Percentiles rank a stretch among this genome's conserved stretches.
Evolutionary conservation across 2,329 filamentous ascomycete genomes (phyloP).

Genomic region (Fonsecaea pugnacius): DNA sequence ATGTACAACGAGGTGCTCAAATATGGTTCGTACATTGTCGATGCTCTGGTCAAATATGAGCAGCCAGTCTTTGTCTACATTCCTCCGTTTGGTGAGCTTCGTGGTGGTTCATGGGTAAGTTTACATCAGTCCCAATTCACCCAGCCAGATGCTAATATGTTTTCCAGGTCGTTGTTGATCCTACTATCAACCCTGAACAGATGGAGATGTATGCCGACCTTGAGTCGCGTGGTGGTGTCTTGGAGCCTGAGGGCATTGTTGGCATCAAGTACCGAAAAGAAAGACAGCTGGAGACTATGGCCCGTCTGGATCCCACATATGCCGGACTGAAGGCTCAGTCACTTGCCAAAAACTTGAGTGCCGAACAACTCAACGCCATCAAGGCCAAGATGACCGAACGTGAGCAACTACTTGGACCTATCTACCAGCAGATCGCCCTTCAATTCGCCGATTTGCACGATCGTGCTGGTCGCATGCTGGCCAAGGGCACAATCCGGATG

Average conservation of each 20-base stretch:
- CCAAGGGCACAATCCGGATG: slow-evolving; percentile 90
- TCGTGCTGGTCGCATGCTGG: slow-evolving; percentile 95
- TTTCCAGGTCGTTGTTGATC: slow-evolving; percentile 83
- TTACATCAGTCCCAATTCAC: slow-evolving; percentile 16
- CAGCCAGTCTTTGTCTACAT: slow-evolving; percentile 99
- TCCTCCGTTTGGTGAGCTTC: slow-evolving; percentile 91
- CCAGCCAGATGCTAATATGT: slow-evolving; percentile 41
- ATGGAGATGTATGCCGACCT: slow-evolving; percentile 99
- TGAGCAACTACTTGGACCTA: slow-evolving; percentile 85
- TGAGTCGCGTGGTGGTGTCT: slow-evolving; percentile 91
- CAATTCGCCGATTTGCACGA: slow-evolving; percentile 98
- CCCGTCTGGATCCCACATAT: slow-evolving; percentile 84
- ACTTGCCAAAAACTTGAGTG: slow-evolving; percentile 66
- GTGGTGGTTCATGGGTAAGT: slow-evolving; percentile 91
- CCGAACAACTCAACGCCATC: slow-evolving; percentile 76
- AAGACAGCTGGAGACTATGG: slow-evolving; percentile 97
- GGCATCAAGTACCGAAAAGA: slow-evolving; percentile 99
- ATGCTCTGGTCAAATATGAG: slow-evolving; percentile 96
- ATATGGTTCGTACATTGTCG: slow-evolving; percentile 98
- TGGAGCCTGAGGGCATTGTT: slow-evolving; percentile 97
- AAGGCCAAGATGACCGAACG: slow-evolving; percentile 83
- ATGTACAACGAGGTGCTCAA: slow-evolving; percentile 99
- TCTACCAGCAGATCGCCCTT: slow-evolving; percentile 92
- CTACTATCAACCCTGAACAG: slow-evolving; percentile 91
- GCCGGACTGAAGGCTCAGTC: slow-evolving; percentile 80